phyloP scores from a whole-genome alignment of 2,329 filamentous ascomycete species.

The Stagonosporopsis chrysanthemi region DNA sequence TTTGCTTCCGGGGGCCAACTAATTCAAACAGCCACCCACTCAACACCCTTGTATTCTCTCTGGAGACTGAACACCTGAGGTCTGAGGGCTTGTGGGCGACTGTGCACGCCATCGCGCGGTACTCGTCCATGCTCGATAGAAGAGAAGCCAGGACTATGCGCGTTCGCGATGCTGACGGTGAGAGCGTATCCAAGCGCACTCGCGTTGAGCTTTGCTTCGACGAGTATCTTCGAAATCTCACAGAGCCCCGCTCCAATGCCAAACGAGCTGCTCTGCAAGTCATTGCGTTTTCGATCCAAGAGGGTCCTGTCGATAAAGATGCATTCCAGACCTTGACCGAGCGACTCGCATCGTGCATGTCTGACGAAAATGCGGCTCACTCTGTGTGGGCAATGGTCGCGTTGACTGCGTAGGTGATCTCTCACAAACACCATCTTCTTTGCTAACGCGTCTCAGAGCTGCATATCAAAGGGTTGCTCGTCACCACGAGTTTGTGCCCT shows the following conservation, averaged over 20 bases:
- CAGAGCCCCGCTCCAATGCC: slow-evolving; percentile 43
- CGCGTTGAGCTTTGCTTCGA: slow-evolving; percentile 49
- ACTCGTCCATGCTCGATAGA: slow-evolving; percentile 47
- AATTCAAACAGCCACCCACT: slow-evolving; percentile 33
- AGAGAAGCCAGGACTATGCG: slow-evolving; percentile 27
- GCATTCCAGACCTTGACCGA: slow-evolving; percentile 65
- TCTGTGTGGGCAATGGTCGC: slow-evolving; percentile 86
- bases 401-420: slow-evolving; percentile 71
- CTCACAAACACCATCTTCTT: neutral
- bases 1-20: slow-evolving; percentile 59
- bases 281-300: slow-evolving; percentile 57
- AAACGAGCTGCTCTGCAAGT: slow-evolving; percentile 63
- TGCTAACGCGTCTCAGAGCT: slow-evolving; percentile 27
- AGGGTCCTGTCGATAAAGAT: slow-evolving; percentile 53
- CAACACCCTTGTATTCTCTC: slow-evolving; percentile 40
- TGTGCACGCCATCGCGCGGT: slow-evolving; percentile 50
- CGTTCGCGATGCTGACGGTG: slow-evolving; percentile 31
- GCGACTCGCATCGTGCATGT: slow-evolving; percentile 65
- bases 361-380: slow-evolving; percentile 69
- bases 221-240: slow-evolving; percentile 51
- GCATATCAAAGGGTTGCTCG: slow-evolving; percentile 40
- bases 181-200: slow-evolving; percentile 46
- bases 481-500: slow-evolving; percentile 47
- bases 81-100: slow-evolving; percentile 48
- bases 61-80: slow-evolving; percentile 43